Base-by-base conservation (phyloP, 257 asterid species). In the Przewalskia tangutica region DNA sequence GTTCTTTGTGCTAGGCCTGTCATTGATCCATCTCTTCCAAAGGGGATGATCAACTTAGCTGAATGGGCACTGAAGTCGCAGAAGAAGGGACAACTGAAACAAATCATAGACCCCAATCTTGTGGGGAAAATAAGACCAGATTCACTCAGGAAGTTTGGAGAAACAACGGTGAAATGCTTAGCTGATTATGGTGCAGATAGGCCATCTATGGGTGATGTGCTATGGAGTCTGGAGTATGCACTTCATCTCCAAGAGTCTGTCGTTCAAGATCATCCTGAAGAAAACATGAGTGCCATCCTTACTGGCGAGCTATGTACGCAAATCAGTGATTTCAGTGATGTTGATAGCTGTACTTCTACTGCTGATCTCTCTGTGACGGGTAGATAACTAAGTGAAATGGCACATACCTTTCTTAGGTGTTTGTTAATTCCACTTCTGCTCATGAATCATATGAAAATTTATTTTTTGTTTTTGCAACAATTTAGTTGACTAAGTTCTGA, bases 201-300 rank as follows among this genome's bases (percentile, higher is more conserved):
- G 36, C 70, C 81, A 42, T 59, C 20, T 9, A 56, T 56, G 81
- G 10, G 40, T 42, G 70, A 77, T 18, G 68, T 56, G 53, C 36
- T 56, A 1, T 56, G 55, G 81, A 55, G 64, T 20, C 10, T 77
- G 8, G 81, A 77, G 34, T 77, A 34, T 54, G 55, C 55, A 17
- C 50, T 77, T 20, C 70, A 40, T 59, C 81, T 77, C n/a, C 68
- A 77, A 62, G 81, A 77, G 51, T 83, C 84, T 65, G 3, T 34
- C 2, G 3, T 36, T 66, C 20, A 65, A 32, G 1, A 66, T 66
- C 3, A 16, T 66, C 51, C 7, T 7, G 76, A 36, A 66, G 27
- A 36, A 66, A 16, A 36, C 13, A n/a, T n/a, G n/a, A 16, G 7
- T 66, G 34, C 6, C 18, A 7, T 17, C 50, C 27, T 7, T 8